Evolutionary conservation across 768 basidiomycete genomes (phyloP), one percentile per base, ranked within the genome.

Genomic region (Rhodotorula paludigena): DNA sequence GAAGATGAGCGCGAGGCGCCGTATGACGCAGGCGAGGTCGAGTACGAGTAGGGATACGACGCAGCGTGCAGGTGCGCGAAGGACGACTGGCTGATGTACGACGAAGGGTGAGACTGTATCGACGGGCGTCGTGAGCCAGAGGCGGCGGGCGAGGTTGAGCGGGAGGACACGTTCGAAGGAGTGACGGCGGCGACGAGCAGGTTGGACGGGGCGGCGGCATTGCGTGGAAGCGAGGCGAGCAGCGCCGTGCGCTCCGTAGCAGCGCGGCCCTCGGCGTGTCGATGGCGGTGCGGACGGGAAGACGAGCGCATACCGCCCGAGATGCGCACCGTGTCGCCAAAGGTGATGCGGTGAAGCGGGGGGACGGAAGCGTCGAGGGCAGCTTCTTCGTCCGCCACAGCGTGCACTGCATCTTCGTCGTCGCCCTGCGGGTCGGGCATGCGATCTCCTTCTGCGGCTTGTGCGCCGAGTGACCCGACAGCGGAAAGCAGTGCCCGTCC

Each of bases 291-390:
- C 3, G 67, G 52, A 32, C 57, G 57, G 1, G 54, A 38, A 3
- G 54, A 55, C 9, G 36, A 20, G 32, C 38, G 51, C 6, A 52
- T 54, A 5, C 53, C 68, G 18, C 55, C 59, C n/a, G 42, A 42
- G 28, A 69, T 69, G 9, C 68, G 42, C 12, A 69, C 68, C 23
- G 68, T 64, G 23, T 60, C 44, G 54, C 38, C 51, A 59, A 69
- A 69, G 48, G 47, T 60, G 63, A 69, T 69, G 14, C 67, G 61
- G n/a, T 57, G 60, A n/a, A 38, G 7, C 23, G 1, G 12, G 53
- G 55, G 5, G 28, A 1, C 4, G 48, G 16, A 35, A 5, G 2
- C 15, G 42, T 47, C 49, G 44, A n/a, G 18, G 2, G 30, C 3
- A 12, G 10, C 28, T 5, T 6, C 30, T 5, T 52, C 64, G 45